Evolutionary conservation across 148 eudicot genomes (phyloP).

Genomic region (Chenopodium formosanum): DNA sequence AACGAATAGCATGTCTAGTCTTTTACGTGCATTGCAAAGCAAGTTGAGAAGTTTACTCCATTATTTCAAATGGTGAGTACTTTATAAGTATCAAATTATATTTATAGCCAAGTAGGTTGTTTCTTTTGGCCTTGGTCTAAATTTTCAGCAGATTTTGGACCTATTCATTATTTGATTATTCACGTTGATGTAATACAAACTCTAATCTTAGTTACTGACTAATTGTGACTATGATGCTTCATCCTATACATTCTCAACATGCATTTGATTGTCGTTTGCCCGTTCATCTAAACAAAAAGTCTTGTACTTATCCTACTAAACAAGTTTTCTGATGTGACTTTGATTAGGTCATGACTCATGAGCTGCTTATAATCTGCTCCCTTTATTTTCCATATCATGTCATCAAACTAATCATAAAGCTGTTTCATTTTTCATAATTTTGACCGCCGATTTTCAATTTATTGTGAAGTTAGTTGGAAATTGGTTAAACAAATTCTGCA

Average conservation of each 20-base stretch:
- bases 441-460: constrained; percentile 8
- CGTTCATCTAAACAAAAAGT: neutral
- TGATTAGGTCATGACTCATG: constrained; percentile 22
- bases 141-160: constrained; percentile 20
- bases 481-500: constrained; percentile 20
- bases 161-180: constrained; percentile 8
- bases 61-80: constrained; percentile 1
- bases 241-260: neutral
- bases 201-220: neutral
- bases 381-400: neutral
- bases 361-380: neutral
- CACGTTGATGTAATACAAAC: constrained; percentile 1
- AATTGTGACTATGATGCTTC: neutral
- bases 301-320: constrained; percentile 11
- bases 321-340: constrained; percentile 16
- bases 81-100: neutral
- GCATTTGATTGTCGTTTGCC: neutral
- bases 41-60: constrained; percentile 2
- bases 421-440: constrained; percentile 1
- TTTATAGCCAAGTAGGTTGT: neutral
- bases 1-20: constrained; percentile 3
- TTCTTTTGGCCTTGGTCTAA: neutral
- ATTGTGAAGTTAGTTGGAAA: constrained; percentile 17
- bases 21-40: neutral
- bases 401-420: constrained; percentile 1